Evolutionary conservation across 2,329 filamentous ascomycete genomes (phyloP).

Genomic region (Xylaria sp.): DNA sequence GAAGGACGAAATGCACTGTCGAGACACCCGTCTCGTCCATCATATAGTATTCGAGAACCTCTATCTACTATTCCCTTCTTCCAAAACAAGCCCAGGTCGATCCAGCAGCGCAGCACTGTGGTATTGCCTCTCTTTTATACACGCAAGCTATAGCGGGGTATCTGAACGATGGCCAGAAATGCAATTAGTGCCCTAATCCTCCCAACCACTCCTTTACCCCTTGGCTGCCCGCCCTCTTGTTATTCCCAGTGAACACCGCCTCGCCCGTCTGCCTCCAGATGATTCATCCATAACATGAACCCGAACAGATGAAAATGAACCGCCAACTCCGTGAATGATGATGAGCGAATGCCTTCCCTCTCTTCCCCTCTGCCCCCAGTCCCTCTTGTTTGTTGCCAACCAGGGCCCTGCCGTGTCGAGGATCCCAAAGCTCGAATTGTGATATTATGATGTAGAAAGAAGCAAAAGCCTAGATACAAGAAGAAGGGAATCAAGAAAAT

Average conservation of each 20-base stretch:
- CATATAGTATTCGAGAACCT: neutral
- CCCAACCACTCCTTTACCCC: neutral
- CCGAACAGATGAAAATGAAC: constrained; percentile 18
- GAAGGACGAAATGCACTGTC: neutral
- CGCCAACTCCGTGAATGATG: constrained; percentile 16
- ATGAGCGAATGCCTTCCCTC: constrained; percentile 19
- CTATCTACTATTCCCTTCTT: neutral
- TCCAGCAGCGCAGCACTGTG: neutral
- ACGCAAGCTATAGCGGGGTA: constrained; percentile 13
- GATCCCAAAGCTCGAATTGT: constrained; percentile 1
- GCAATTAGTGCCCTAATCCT: constrained; percentile 6
- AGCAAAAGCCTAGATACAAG: constrained; percentile 21
- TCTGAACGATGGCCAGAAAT: constrained; percentile 18
- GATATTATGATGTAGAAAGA: constrained; percentile 3
- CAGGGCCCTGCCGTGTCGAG: constrained; percentile 5
- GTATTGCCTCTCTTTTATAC: neutral
- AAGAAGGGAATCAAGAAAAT: constrained; percentile 14
- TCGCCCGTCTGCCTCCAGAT: constrained; percentile 4
- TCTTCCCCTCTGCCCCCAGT: too few species aligned
- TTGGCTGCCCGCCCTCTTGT: neutral
- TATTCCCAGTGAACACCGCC: neutral
- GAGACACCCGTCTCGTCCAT: neutral
- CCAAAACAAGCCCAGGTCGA: neutral
- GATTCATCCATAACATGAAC: constrained; percentile 22
- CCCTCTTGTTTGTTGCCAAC: constrained; percentile 14